Percentiles rank a stretch among this genome's conserved stretches.
Evolutionary conservation across 306 rosid species (phyloP).

Genomic region (Prunus davidiana): DNA sequence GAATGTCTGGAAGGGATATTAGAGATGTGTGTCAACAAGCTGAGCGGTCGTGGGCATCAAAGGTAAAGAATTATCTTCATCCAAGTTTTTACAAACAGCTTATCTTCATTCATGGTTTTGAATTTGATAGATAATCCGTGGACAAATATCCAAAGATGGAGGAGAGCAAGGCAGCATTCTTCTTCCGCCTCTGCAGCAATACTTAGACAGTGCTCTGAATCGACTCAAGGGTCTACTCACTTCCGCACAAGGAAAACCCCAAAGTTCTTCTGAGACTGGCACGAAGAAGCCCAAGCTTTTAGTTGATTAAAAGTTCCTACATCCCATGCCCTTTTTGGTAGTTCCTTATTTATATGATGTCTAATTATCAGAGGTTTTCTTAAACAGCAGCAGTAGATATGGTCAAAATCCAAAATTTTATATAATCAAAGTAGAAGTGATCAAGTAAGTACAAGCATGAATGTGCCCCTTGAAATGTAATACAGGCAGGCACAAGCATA

Average conservation of each 20-base stretch:
- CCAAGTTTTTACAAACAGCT: background rate
- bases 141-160: slow-evolving; percentile 35
- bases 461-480: too few relatives aligned
- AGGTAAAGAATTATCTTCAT: slow-evolving; percentile 37
- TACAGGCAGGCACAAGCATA: too few relatives aligned
- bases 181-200: slow-evolving; percentile 44
- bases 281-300: slow-evolving; percentile 19
- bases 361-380: background rate
- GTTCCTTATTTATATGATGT: background rate
- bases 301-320: slow-evolving; percentile 13
- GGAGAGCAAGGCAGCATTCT: slow-evolving; percentile 24
- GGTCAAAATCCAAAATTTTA: too few relatives aligned
- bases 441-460: too few relatives aligned
- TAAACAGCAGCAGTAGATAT: background rate
- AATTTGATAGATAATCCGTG: slow-evolving; percentile 60
- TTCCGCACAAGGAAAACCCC: slow-evolving; percentile 11
- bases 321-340: too few relatives aligned
- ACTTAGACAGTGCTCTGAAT: slow-evolving; percentile 34
- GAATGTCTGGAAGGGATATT: slow-evolving; percentile 96
- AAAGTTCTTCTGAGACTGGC: slow-evolving; percentile 7
- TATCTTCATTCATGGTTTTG: slow-evolving; percentile 19
- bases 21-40: slow-evolving; percentile 88
- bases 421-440: too few relatives aligned
- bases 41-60: slow-evolving; percentile 93
- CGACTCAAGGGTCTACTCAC: slow-evolving; percentile 31